Percentiles rank a stretch among this genome's conserved stretches.
phyloP scores from a whole-genome alignment of 139 green algal genomes.

The Chlorella sp. region DNA sequence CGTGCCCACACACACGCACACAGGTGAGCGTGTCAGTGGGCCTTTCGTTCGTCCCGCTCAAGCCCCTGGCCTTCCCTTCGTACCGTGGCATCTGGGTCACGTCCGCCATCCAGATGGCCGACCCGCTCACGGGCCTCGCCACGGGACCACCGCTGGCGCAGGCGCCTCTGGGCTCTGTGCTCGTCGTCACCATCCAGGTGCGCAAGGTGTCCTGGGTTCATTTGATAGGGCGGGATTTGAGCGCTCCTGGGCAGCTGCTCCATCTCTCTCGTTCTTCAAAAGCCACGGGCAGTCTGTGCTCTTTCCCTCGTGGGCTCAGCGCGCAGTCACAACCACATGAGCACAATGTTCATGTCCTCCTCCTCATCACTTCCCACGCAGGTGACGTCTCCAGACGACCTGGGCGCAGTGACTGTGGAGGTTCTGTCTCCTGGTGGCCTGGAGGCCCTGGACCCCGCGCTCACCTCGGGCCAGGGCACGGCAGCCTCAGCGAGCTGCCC shows the following conservation, averaged over 20 bases:
- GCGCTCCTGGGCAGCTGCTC: too few relatives aligned
- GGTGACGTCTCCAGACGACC: conserved; percentile 52
- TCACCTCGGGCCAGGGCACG: neutral
- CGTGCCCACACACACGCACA: neutral
- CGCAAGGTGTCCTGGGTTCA: too few relatives aligned
- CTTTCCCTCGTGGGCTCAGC: too few relatives aligned
- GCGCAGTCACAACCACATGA: too few relatives aligned
- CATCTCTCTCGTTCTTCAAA: too few relatives aligned
- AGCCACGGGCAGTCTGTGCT: too few relatives aligned
- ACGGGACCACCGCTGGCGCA: conserved; percentile 21
- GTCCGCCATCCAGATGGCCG: conserved; percentile 24
- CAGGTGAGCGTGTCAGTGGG: conserved; percentile 7
- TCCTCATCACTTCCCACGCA: conserved; percentile 11
- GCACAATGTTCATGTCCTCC: too few relatives aligned
- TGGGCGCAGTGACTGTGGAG: conserved; percentile 35
- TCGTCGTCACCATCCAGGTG: conserved; percentile 49
- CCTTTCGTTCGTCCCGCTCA: conserved; percentile 44
- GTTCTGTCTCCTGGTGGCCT: conserved; percentile 52
- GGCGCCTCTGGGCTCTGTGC: conserved; percentile 34
- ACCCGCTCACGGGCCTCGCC: conserved; percentile 14
- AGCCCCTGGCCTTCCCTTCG: conserved; percentile 41
- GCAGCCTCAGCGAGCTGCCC: neutral
- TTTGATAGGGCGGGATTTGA: too few relatives aligned
- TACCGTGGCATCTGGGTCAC: conserved; percentile 60
- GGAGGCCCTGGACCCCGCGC: conserved; percentile 52